A percentile compares a stretch with the other conserved stretches of the same genome.
phyloP scores from a whole-genome alignment of 495 filamentous ascomycete species.

The Neurospora hispaniola region DNA sequence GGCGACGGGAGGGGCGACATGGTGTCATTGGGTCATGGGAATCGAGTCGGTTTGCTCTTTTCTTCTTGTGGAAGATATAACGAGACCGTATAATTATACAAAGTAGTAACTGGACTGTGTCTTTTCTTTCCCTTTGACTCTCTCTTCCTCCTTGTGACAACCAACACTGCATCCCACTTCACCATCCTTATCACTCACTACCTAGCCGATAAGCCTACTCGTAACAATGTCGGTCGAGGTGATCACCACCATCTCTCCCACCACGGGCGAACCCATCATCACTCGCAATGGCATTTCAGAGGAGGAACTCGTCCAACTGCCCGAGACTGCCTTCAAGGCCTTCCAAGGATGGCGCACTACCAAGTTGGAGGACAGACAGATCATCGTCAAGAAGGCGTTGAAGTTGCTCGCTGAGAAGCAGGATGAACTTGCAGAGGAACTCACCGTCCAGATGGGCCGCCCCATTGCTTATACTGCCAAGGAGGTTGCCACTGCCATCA shows the following conservation, averaged over 20 bases:
- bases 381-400: conserved; percentile 67
- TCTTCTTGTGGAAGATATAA: not conserved
- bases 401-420: conserved; percentile 53
- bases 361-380: conserved; percentile 55
- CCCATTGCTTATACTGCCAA: conserved; percentile 75
- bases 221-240: conserved; percentile 62
- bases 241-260: conserved; percentile 82
- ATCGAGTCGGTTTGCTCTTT: not conserved
- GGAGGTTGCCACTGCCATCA: conserved; percentile 73
- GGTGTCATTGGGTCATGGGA: not conserved
- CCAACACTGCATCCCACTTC: not conserved
- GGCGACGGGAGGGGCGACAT: not conserved
- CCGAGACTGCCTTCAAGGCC: conserved; percentile 54
- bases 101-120: not conserved
- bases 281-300: conserved; percentile 60
- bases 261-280: conserved; percentile 66
- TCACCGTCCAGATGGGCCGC: conserved; percentile 91
- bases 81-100: not conserved
- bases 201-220: not conserved
- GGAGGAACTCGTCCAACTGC: conserved; percentile 54
- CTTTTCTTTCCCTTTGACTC: not conserved
- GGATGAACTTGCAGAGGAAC: conserved; percentile 71
- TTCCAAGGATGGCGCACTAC: conserved; percentile 62
- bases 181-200: not conserved
- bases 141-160: not conserved